phyloP scores from a whole-genome alignment of 495 filamentous ascomycete genomes.

The Bombardia bombarda region DNA sequence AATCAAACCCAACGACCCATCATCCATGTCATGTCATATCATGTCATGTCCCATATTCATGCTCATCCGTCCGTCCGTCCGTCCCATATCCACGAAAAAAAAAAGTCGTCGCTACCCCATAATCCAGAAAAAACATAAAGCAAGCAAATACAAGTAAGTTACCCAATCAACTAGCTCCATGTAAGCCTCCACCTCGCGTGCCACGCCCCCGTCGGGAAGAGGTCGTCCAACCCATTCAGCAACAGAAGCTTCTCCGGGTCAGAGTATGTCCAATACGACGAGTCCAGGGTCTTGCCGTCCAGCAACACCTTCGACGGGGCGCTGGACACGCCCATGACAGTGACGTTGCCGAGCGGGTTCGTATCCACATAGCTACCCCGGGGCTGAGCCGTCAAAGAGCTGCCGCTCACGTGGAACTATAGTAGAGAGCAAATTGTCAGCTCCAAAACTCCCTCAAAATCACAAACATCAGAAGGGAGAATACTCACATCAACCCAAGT shows the following conservation, averaged over 20 bases:
- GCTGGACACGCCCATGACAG: slow-evolving; percentile 52
- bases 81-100: no score
- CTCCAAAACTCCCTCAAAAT: background rate
- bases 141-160: background rate
- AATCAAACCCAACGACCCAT: no score
- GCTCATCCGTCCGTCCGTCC: no score
- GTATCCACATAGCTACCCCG: slow-evolving; percentile 50
- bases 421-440: background rate
- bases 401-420: slow-evolving; percentile 43
- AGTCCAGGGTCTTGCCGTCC: slow-evolving; percentile 38
- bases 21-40: no score
- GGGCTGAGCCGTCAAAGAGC: slow-evolving; percentile 37
- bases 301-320: slow-evolving; percentile 39
- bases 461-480: background rate
- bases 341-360: slow-evolving; percentile 58
- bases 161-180: slow-evolving; percentile 5
- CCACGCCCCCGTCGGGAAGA: slow-evolving; percentile 18
- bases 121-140: background rate
- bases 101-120: no score
- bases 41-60: no score
- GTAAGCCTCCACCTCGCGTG: slow-evolving; percentile 10
- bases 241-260: slow-evolving; percentile 6
- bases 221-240: slow-evolving; percentile 6
- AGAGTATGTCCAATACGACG: slow-evolving; percentile 40
- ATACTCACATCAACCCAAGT: slow-evolving; percentile 46